Percentiles rank a stretch among this genome's conserved stretches.
phyloP scores from a whole-genome alignment of 495 filamentous ascomycete species.

The Pseudoneurospora amorphoporcata region DNA sequence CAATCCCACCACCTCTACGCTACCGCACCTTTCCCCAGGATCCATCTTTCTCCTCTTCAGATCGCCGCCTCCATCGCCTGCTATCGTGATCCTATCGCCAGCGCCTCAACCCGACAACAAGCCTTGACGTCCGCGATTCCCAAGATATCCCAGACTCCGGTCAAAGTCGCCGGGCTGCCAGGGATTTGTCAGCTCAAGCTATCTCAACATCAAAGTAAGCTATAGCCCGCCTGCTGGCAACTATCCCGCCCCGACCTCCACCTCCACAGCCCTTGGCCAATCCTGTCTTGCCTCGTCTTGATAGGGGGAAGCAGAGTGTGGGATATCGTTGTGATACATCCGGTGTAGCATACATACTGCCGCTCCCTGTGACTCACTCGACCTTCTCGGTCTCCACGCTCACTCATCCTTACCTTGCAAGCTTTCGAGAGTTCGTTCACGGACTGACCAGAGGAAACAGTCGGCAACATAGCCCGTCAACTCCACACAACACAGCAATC shows the following conservation, averaged over 20 bases:
- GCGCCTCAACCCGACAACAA: neutral
- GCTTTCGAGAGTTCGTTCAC: constrained; percentile 22
- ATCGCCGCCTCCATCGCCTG: neutral
- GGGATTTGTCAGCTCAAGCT: constrained; percentile 1
- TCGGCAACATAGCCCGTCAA: constrained; percentile 16
- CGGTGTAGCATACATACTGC: constrained; percentile 10
- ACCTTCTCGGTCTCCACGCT: constrained; percentile 3
- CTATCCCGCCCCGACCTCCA: neutral
- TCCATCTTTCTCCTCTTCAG: neutral
- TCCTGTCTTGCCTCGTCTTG: constrained; percentile 4
- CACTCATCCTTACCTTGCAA: constrained; percentile 12
- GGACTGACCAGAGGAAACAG: constrained; percentile 14
- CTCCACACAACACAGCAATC: constrained; percentile 27
- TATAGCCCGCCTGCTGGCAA: neutral
- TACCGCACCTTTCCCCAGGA: neutral
- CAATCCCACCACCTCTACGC: neutral
- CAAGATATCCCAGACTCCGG: neutral
- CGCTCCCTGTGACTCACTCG: constrained; percentile 20
- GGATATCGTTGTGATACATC: constrained; percentile 6
- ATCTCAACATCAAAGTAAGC: constrained; percentile 4
- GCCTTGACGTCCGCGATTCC: neutral
- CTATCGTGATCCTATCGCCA: neutral
- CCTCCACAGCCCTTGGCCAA: constrained; percentile 12
- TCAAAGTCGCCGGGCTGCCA: constrained; percentile 4
- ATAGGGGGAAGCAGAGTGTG: neutral